Percentiles rank a stretch among this genome's conserved stretches.
Evolutionary conservation across 345 rosid species (phyloP).

Genomic region (Eucalyptus cloeziana): DNA sequence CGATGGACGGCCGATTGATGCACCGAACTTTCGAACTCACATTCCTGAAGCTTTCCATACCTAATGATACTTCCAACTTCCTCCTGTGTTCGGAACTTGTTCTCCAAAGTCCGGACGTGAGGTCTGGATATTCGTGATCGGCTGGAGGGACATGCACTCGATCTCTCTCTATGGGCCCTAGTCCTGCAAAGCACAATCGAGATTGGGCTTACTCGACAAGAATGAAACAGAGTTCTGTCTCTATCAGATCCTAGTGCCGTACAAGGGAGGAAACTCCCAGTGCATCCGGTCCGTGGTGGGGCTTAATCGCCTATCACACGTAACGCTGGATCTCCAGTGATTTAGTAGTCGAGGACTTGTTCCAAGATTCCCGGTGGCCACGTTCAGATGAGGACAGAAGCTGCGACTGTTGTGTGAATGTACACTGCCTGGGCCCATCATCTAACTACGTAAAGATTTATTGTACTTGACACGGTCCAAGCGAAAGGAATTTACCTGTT

Average conservation of each 20-base stretch:
- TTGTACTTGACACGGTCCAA: not conserved
- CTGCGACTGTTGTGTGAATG: not conserved
- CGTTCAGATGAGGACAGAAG: not conserved
- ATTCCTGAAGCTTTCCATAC: not conserved
- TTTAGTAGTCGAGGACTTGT: not conserved
- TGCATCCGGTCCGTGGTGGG: not conserved
- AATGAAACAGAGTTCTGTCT: not conserved
- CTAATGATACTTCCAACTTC: not conserved
- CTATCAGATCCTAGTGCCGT: not conserved
- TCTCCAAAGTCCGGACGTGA: not conserved
- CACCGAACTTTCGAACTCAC: not conserved
- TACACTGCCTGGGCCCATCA: not conserved
- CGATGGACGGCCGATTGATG: not conserved
- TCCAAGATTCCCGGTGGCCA: not conserved
- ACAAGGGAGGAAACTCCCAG: not conserved
- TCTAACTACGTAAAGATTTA: not conserved
- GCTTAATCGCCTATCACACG: not conserved
- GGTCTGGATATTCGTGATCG: not conserved
- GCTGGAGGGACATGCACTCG: not conserved
- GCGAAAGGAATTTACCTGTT: not conserved
- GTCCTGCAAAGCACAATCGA: not conserved
- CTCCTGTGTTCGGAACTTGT: not conserved
- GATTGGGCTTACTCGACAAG: not conserved
- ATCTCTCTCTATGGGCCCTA: not conserved
- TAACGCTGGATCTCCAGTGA: not conserved